Evolutionary conservation across 2,329 filamentous ascomycete genomes (phyloP), one percentile per base, ranked within the genome.

Genomic region (Verticillium longisporum): DNA sequence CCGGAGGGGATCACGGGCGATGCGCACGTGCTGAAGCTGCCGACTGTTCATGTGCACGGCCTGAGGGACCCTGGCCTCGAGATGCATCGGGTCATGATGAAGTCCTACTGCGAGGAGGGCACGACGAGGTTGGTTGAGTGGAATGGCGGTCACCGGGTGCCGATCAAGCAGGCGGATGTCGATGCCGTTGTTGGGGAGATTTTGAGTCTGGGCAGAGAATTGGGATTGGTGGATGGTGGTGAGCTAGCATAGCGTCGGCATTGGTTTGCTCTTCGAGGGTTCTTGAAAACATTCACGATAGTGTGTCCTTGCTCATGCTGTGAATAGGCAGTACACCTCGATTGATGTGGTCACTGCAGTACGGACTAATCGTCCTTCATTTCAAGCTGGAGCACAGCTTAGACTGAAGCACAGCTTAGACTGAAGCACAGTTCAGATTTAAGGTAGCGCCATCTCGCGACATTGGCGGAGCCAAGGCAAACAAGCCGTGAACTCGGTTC

Each of bases 121-220:
- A 83, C 75, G 2, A 75, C 81, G 6, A 79, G 73, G 45, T 63
- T 92, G 55, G 71, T 93, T 1, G 87, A 92, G 71, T 93, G 90
- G 90, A 82, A 90, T 61, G 90, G 88, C 0, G 81, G 79, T 1
- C 90, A 94, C 71, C 76, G 90, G 6, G 77, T 94, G 57, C 88
- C 89, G 1, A 80, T 93, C 62, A 90, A 89, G 77, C 77, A 75
- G 26, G 75, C 73, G 34, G 89, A 92, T 72, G 88, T 92, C 3
- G 77, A 83, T 57, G 76, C 72, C 10, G 75, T 90, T 11, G 77
- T 83, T 11, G 72, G 76, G 11, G 77, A 79, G 56, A 82, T 87
- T 34, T 71, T 86, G 38, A 74, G 78, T 31, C 69, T 85, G 41
- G 82, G 82, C 4, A 75, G 74, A 66, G 72, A 78, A 65, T 38